Base-by-base conservation (phyloP, 169 alveolate species). In the Plasmodium sp. region DNA sequence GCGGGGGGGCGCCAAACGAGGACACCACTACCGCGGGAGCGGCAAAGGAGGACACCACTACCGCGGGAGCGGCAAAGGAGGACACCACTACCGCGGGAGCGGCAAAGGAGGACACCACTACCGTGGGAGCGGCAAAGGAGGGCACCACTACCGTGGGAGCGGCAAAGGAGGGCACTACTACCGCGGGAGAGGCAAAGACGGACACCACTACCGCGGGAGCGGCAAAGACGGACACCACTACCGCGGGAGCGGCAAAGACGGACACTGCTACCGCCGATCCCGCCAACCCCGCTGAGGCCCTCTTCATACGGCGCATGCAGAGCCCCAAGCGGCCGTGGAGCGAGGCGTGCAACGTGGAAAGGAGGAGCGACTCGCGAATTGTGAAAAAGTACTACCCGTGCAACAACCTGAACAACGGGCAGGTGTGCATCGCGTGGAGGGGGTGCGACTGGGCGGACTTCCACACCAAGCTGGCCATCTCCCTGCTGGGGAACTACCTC, bases 381-480 rank as follows among this genome's bases (percentile, higher is more conserved):
- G 41, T 83, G 12, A 92, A 96, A n/a, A 92, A 94, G 18, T 73
- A 54, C 36, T 96, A 94, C 74, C 97, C 97, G 22, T 91, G 96
- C 36, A 96, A 96, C 36, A 96, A 95, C 45, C 96, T 95, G 84
- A 96, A 96, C 54, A 77, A 77, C 67, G 97, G 97, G 0, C 90
- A 81, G 18, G 92, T 92, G 54, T 93, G 93, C 16, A 58, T 96
- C 56, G 94, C 96, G 9, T 96, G 97, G 97, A 93, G 97, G 74
- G 97, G 97, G 5, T 96, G 97, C 10, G 22, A 34, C 3, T 96
- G 97, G 97, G 18, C 77, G 1, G 96, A 95, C 14, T 93, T 91
- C 58, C 94, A 96, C 84, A 36, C 83, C 10, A 84, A 72, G 31
- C 54, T 95, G 43, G 95, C 97, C 10, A 31, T 96, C 0, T 54